Percentiles rank a stretch among this genome's conserved stretches.
These are phyloP conservation scores for Euphorbia celastroides DNA, from an alignment of 441 rosid species.

Conservation along the genomic window DNA sequence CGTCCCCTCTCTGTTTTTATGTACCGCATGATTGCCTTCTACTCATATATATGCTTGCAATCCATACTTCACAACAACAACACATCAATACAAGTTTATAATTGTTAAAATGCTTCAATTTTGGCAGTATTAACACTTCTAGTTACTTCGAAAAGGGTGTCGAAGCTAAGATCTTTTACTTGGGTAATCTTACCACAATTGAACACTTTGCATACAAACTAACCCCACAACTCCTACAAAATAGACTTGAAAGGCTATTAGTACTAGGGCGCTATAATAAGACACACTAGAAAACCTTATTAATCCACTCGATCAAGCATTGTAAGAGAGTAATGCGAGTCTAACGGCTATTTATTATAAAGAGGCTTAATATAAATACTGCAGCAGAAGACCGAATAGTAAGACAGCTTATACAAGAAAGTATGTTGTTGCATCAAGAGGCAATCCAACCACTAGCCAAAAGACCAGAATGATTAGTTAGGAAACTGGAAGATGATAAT, in stretches of 20 bases:
- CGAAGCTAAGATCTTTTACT: no score
- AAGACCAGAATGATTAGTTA: neutral
- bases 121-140: no score
- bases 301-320: neutral
- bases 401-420: neutral
- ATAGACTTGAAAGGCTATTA: neutral
- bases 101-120: no score
- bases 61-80: slow-evolving; percentile 30
- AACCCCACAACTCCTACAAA: neutral
- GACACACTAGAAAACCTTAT: neutral
- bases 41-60: slow-evolving; percentile 86
- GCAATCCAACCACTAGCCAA: neutral
- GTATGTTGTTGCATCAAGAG: neutral
- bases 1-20: slow-evolving; percentile 30
- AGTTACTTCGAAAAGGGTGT: no score
- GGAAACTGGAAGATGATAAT: neutral
- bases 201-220: neutral
- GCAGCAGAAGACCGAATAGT: neutral
- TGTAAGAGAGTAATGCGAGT: neutral
- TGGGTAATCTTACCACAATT: neutral
- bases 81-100: neutral
- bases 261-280: neutral
- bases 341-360: neutral
- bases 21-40: slow-evolving; percentile 43
- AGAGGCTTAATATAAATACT: neutral